Evolutionary conservation across 2,329 filamentous ascomycete genomes (phyloP), one percentile per base, ranked within the genome.

Genomic region (Saccharata proteae): DNA sequence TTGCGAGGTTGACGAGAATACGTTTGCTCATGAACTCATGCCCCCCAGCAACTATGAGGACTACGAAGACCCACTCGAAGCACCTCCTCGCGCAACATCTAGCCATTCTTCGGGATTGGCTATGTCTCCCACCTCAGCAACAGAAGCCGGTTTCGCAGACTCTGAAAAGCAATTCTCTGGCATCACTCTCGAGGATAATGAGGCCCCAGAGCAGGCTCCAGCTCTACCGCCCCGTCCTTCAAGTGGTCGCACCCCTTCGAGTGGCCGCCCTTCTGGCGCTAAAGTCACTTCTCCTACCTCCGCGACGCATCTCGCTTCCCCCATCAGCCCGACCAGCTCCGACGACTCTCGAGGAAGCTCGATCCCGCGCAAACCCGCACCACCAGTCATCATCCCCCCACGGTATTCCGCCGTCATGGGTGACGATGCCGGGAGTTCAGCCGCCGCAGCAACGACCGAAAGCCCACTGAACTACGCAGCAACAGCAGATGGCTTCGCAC

Each of bases 31-130:
- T 18, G 56, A 62, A 25, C 43, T 67, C 14, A 43, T 52, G 29
- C 41, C 61, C 1, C 61, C 64, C 1, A 32, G 38, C 9, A 48
- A 58, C 23, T 40, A 47, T 17, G 47, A 46, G 17, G 61, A 66
- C 5, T 67, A 65, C 47, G 64, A 67, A 29, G 64, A 67, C 41
- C 61, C 62, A 3, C 43, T 62, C 2, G 55, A 62, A 29, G 39
- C 41, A 22, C 11, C 30, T 9, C 35, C 32, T 21, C 43, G 43
- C 14, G n/a, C n/a, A n/a, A n/a, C n/a, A n/a, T n/a, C 25, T 16
- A 26, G 32, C 21, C n/a, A n/a, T n/a, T n/a, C n/a, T n/a, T n/a
- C n/a, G 30, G n/a, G n/a, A n/a, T n/a, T n/a, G n/a, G n/a, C n/a
- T n/a, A 36, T 32, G 17, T 21, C 20, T 24, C 30, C 36, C 26